Conservation (phyloP, 208 protist species). For the Porcisia deanei region DNA sequence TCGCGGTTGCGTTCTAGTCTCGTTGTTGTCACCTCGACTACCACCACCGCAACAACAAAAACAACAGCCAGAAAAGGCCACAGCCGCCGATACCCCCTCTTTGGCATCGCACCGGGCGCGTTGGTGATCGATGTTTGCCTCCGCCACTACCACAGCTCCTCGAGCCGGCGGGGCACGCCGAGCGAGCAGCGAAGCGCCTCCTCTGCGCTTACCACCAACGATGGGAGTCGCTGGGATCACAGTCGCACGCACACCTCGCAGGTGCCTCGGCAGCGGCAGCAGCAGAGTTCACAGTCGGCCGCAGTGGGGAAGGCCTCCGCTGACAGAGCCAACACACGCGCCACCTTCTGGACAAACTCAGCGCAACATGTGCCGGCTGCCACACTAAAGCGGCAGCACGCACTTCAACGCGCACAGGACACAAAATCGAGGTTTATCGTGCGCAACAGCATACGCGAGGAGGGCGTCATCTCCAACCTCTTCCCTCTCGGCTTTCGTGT, state of each 20-base stretch:
- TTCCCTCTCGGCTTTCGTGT: conserved; percentile 48
- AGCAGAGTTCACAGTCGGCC: neutral
- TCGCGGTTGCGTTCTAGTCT: neutral
- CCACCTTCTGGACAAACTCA: conserved; percentile 56
- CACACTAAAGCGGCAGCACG: conserved; percentile 55
- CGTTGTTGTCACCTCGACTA: neutral
- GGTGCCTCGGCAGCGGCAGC: neutral
- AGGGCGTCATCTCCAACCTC: conserved; percentile 81
- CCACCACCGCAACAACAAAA: neutral
- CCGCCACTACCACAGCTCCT: neutral
- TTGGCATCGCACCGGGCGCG: neutral
- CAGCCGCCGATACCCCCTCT: neutral
- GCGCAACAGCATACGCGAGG: conserved; percentile 58
- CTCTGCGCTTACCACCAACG: neutral
- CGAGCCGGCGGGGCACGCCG: neutral
- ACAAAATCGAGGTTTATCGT: conserved; percentile 65
- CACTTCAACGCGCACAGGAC: conserved; percentile 51
- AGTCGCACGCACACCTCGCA: too few relatives aligned
- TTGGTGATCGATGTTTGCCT: neutral
- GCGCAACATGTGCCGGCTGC: conserved; percentile 35
- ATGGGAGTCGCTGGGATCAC: neutral
- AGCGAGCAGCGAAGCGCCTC: neutral
- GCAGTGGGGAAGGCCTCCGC: neutral
- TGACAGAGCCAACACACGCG: conserved; percentile 4
- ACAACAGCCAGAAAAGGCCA: neutral